These are phyloP conservation scores for Suhomyces atakaporum DNA, from an alignment of 1,139 yeast genomes.

Conservation along the genomic window DNA sequence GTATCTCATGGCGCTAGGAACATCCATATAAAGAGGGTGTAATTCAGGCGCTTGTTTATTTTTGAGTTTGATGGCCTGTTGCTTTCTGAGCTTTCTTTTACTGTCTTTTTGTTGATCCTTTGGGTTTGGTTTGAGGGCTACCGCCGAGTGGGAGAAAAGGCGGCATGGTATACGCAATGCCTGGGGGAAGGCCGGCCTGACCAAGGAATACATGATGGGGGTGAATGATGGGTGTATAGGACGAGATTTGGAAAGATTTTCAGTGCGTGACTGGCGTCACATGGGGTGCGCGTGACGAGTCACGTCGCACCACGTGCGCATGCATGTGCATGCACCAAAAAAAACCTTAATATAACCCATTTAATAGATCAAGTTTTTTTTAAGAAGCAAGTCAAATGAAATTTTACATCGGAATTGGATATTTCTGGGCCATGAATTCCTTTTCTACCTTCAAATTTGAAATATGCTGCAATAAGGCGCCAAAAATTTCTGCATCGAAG, in stretches of 20 bases:
- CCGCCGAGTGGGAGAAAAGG: slow-evolving; percentile 11
- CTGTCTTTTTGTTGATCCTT: slow-evolving; percentile 19
- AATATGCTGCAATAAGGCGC: too few species aligned
- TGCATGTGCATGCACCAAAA: too few species aligned
- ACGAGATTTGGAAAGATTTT: slow-evolving; percentile 6
- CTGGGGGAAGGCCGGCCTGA: slow-evolving; percentile 8
- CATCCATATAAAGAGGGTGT: slow-evolving; percentile 69
- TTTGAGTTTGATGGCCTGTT: slow-evolving; percentile 34
- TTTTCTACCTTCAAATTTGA: neutral
- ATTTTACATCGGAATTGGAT: too few species aligned
- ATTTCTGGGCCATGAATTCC: too few species aligned
- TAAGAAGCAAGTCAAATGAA: too few species aligned
- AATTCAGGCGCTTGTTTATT: slow-evolving; percentile 50
- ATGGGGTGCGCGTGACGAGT: too few species aligned
- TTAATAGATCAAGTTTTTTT: too few species aligned
- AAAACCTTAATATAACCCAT: too few species aligned
- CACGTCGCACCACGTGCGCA: too few species aligned
- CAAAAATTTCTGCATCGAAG: slow-evolving; percentile 2
- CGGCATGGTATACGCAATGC: slow-evolving; percentile 10
- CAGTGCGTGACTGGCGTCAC: too few species aligned
- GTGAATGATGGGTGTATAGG: slow-evolving; percentile 1
- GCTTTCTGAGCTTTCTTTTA: slow-evolving; percentile 31
- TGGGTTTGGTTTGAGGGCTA: slow-evolving; percentile 11
- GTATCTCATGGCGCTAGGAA: slow-evolving; percentile 73
- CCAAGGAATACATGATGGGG: slow-evolving; percentile 7